phyloP scores from a whole-genome alignment of 2,329 filamentous ascomycete species.

The Penicillium psychrosexuale region DNA sequence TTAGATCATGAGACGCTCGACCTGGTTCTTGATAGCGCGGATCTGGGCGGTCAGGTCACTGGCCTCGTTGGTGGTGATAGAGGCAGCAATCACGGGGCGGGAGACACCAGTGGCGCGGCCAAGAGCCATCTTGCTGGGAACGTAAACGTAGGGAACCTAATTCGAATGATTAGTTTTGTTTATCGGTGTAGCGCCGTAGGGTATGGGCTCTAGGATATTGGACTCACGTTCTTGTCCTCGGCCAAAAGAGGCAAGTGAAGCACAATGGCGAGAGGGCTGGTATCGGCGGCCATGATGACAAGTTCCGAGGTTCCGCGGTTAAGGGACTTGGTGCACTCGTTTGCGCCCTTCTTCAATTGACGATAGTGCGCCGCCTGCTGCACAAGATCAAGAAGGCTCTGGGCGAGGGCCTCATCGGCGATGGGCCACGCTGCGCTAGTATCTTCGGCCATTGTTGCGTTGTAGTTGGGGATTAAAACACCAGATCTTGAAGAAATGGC shows the following conservation, averaged over 20 bases:
- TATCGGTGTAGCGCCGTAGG: too few species aligned
- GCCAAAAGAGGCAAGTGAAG: slow-evolving; percentile 84
- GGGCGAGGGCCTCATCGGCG: slow-evolving; percentile 69
- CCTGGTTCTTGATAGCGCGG: slow-evolving; percentile 86
- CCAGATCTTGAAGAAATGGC: slow-evolving; percentile 30
- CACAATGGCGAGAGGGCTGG: slow-evolving; percentile 79
- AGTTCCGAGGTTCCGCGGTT: slow-evolving; percentile 77
- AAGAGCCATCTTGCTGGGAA: slow-evolving; percentile 76
- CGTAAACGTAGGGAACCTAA: slow-evolving; percentile 63
- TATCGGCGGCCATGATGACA: slow-evolving; percentile 65
- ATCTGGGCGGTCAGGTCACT: slow-evolving; percentile 87
- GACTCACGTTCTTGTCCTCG: slow-evolving; percentile 63
- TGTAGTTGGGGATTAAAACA: slow-evolving; percentile 12
- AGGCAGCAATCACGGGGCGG: slow-evolving; percentile 79
- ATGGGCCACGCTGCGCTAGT: slow-evolving; percentile 60
- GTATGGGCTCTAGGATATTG: not conserved
- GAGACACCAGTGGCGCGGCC: slow-evolving; percentile 87
- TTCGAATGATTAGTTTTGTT: not conserved
- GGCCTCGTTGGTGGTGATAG: slow-evolving; percentile 89
- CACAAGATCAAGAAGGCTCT: slow-evolving; percentile 78
- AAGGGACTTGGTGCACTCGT: slow-evolving; percentile 70
- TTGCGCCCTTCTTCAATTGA: slow-evolving; percentile 30
- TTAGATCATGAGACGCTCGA: slow-evolving; percentile 44
- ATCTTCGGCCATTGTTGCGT: slow-evolving; percentile 33
- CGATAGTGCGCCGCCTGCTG: slow-evolving; percentile 63